A percentile compares a stretch with the other conserved stretches of the same genome.
phyloP scores from a whole-genome alignment of 129 eudicot genomes.

The Ambrosia artemisiifolia region DNA sequence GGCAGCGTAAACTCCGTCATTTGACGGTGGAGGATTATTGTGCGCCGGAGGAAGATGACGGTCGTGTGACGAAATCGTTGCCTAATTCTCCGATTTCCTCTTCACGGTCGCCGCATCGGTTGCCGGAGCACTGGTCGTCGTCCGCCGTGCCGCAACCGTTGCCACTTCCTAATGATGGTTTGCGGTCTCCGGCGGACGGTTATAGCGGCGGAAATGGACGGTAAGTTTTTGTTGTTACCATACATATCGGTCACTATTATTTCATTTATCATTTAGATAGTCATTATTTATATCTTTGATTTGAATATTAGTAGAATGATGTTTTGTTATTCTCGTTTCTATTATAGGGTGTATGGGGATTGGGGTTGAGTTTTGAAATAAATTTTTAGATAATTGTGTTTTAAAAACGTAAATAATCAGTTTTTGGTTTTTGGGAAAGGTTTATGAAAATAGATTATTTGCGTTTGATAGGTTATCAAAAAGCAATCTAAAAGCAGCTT shows the following conservation, averaged over 20 bases:
- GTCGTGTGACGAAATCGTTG: conserved; percentile 36
- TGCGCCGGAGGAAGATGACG: conserved; percentile 9
- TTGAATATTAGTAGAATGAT: too few species aligned
- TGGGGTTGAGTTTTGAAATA: too few species aligned
- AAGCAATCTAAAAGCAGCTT: too few species aligned
- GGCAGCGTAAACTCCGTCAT: conserved; percentile 51
- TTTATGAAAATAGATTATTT: too few species aligned
- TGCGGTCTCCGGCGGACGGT: conserved; percentile 21
- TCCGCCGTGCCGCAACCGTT: conserved; percentile 72
- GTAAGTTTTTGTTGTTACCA: conserved; percentile 15
- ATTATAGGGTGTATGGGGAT: too few species aligned
- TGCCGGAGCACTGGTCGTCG: conserved; percentile 47
- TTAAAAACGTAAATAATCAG: too few species aligned
- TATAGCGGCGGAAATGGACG: conserved; percentile 23
- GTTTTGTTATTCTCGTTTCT: too few species aligned
- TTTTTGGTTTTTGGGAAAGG: too few species aligned
- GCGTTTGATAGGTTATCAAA: too few species aligned
- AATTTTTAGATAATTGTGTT: too few species aligned
- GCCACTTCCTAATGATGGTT: conserved; percentile 57
- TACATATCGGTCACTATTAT: neutral
- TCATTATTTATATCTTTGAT: too few species aligned
- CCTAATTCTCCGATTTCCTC: conserved; percentile 33
- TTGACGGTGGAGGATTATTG: conserved; percentile 40
- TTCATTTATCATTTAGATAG: too few species aligned
- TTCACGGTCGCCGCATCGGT: conserved; percentile 17